Evolutionary conservation across 177 flowering plant species (phyloP), one percentile per base, ranked within the genome.

Genomic region (Vitis hybrid): DNA sequence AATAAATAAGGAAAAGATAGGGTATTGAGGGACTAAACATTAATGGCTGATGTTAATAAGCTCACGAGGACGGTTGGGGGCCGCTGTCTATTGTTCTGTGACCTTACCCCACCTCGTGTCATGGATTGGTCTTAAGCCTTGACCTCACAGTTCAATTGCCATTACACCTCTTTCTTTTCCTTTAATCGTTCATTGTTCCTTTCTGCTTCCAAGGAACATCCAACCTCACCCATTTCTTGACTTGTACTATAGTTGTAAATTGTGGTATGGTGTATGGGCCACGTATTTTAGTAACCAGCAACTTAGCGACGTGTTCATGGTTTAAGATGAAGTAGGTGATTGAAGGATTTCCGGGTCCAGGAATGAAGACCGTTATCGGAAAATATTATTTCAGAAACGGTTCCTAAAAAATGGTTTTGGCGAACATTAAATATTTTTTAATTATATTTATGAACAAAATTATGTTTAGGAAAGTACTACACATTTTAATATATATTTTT

Each of bases 51-150:
- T 70, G 52, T 62, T 61, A 77, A 65, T 60, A 55, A 31, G 66
- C 57, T 62, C 75, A 72, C 66, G 58, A 57, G 72, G 62, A 51
- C 68, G 16, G 73, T 72, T 65, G 78, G 57, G 66, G 51, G 19
- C 52, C 3, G n/a, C 1, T 62, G 65, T 18, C 52, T 9, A 51
- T 45, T 11, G 53, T 62, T 61, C 11, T 61, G 26, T 18, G 50
- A 51, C 65, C 50, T 51, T 15, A 16, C 65, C 56, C 55, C 64
- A 13, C 16, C 15, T 13, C 5, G 2, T 11, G 56, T 16, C 56
- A 53, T 53, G 55, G 15, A 3, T 15, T 51, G 16, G 15, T 5
- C 56, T 16, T 6, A 33, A 53, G 6, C 7, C 45, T 4, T 33
- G 45, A 33, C 45, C 7, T 33, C 0, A 33, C 45, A 4, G 0